These are phyloP conservation scores for Phoma sp. DNA, from an alignment of 2,329 filamentous ascomycete species.

Conservation along the genomic window DNA sequence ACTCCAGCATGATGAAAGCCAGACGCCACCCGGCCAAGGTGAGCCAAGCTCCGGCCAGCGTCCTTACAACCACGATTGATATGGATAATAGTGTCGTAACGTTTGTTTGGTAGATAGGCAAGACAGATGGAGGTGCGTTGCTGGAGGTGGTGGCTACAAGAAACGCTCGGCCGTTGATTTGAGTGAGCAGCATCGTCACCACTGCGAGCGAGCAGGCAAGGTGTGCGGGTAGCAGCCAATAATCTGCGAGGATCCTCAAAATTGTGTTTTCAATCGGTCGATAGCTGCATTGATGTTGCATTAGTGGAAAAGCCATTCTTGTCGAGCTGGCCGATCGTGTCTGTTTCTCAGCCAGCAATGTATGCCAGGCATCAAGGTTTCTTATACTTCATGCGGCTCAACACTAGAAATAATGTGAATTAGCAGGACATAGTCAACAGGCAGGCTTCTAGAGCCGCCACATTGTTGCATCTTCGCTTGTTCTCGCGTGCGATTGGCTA, in stretches of 20 bases:
- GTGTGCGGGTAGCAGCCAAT: neutral
- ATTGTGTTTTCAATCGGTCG: neutral
- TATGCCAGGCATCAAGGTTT: too few relatives aligned
- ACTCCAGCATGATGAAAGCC: neutral
- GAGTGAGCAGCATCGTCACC: neutral
- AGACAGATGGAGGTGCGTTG: neutral
- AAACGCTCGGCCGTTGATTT: neutral
- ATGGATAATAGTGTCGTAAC: neutral
- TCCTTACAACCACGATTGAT: neutral
- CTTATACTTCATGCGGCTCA: too few relatives aligned
- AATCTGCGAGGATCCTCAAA: neutral
- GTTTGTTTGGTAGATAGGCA: neutral
- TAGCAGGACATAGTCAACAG: too few relatives aligned
- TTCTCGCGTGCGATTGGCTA: too few relatives aligned
- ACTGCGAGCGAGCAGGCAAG: neutral
- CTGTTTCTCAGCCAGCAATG: too few relatives aligned
- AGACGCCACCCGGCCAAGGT: neutral
- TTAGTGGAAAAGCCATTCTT: neutral
- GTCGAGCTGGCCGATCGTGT: too few relatives aligned
- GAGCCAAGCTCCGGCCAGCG: neutral
- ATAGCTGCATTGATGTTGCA: neutral
- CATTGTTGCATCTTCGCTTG: too few relatives aligned
- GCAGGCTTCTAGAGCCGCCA: too few relatives aligned
- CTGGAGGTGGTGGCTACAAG: neutral
- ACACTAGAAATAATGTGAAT: too few relatives aligned